These are phyloP conservation scores for Colletotrichum phormii DNA, from an alignment of 2,329 filamentous ascomycete genomes.

Conservation along the genomic window DNA sequence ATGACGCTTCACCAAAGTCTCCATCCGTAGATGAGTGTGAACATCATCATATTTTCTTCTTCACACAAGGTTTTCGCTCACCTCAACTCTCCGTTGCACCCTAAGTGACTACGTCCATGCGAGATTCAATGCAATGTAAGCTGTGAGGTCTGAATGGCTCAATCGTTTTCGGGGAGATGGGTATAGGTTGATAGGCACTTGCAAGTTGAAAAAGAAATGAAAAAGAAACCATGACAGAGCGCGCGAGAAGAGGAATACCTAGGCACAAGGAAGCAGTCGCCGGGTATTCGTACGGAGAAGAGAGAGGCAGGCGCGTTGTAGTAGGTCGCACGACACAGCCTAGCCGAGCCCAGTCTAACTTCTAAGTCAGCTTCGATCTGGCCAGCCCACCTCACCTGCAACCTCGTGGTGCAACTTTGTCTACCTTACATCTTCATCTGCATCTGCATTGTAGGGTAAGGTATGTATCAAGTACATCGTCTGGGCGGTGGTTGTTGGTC, in stretches of 20 bases:
- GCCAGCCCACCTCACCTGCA: conserved; percentile 1
- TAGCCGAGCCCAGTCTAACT: neutral
- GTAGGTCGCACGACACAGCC: conserved; percentile 8
- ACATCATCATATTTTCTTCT: conserved; percentile 16
- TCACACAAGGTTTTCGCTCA: conserved; percentile 16
- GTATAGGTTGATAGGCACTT: neutral
- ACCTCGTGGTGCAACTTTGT: neutral
- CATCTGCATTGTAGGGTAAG: neutral
- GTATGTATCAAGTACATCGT: neutral
- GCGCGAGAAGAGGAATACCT: neutral
- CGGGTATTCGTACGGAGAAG: neutral
- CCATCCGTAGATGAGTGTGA: neutral
- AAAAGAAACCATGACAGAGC: neutral
- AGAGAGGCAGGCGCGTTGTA: neutral
- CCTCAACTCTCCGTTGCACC: conserved; percentile 8
- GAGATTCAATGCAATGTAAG: neutral
- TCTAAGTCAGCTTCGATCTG: neutral
- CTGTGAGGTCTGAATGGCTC: neutral
- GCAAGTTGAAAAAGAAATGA: neutral
- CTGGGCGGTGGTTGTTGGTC: neutral
- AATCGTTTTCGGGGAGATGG: neutral
- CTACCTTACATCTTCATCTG: too few species aligned
- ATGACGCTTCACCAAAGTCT: conserved; percentile 6
- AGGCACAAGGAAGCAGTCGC: neutral
- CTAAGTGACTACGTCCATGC: neutral